A percentile compares a stretch with the other conserved stretches of the same genome.
phyloP scores from a whole-genome alignment of 1,284 basidiomycete species.

The Prillingera fragicola region DNA sequence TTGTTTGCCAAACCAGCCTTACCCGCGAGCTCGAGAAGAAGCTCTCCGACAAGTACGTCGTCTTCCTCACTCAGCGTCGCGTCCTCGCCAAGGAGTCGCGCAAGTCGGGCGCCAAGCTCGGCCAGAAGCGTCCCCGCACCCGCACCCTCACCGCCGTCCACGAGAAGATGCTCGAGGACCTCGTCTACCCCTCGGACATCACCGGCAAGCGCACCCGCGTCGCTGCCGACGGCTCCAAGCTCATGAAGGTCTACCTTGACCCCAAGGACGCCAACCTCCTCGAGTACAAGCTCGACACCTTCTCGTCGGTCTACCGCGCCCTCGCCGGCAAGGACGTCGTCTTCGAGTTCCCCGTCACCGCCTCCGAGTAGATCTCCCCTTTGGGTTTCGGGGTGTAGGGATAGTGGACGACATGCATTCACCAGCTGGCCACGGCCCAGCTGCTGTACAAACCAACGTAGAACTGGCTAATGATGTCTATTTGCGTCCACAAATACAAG shows the following conservation, averaged over 20 bases:
- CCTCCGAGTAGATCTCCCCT: conserved; percentile 35
- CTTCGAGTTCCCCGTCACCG: conserved; percentile 48
- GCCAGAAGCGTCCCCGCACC: conserved; percentile 91
- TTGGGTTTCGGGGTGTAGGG: conserved; percentile 20
- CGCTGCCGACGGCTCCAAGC: conserved; percentile 81
- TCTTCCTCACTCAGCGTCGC: conserved; percentile 97
- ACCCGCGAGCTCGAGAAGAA: conserved; percentile 99
- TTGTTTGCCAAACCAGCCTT: too few relatives aligned
- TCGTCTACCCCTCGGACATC: conserved; percentile 98
- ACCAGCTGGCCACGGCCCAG: conserved; percentile 6
- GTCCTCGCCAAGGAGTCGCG: conserved; percentile 97
- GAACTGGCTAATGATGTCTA: too few relatives aligned
- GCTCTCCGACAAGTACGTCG: conserved; percentile 92
- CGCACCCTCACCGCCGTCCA: conserved; percentile 97
- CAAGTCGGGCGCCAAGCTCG: conserved; percentile 70
- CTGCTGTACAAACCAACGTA: conserved; percentile 18
- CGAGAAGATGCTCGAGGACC: conserved; percentile 97
- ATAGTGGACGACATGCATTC: conserved; percentile 33
- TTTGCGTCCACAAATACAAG: too few relatives aligned
- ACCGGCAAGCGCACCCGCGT: conserved; percentile 96
- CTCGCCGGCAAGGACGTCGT: conserved; percentile 49
- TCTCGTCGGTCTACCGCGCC: conserved; percentile 48
- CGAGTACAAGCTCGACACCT: conserved; percentile 82
- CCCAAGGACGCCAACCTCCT: conserved; percentile 96
- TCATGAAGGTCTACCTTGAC: conserved; percentile 97